A percentile compares a stretch with the other conserved stretches of the same genome.
Evolutionary conservation across 495 filamentous ascomycete species (phyloP).

Genomic region (Penicillium canescens): DNA sequence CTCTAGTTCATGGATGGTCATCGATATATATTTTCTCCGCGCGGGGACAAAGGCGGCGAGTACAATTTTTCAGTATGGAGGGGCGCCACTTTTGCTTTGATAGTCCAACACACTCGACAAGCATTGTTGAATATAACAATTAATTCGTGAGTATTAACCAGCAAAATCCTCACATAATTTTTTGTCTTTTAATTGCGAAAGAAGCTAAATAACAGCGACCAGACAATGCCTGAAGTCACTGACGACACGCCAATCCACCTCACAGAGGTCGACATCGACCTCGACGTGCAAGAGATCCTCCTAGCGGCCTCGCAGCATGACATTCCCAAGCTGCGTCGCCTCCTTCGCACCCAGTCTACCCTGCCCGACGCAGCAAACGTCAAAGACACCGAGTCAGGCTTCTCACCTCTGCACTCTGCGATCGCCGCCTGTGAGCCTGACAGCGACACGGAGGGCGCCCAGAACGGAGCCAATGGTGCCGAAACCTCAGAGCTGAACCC

Average conservation of each 20-base stretch:
- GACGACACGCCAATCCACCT: conserved; percentile 24
- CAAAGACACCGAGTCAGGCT: conserved; percentile 82
- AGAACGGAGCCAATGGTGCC: conserved; percentile 26
- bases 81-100: not conserved
- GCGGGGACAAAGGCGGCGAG: conserved; percentile 41
- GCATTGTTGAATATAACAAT: not conserved
- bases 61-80: conserved; percentile 21
- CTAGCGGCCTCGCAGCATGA: conserved; percentile 85
- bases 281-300: conserved; percentile 59
- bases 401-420: conserved; percentile 85
- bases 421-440: conserved; percentile 77
- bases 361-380: conserved; percentile 64
- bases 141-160: not conserved
- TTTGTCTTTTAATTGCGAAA: not conserved
- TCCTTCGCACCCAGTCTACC: conserved; percentile 60
- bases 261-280: conserved; percentile 41
- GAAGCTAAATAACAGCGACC: not conserved
- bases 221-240: conserved; percentile 28
- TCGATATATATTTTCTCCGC: conserved; percentile 6
- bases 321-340: conserved; percentile 65
- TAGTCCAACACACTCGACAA: not conserved
- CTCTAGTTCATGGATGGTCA: not conserved
- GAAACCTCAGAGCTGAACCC: conserved; percentile 23
- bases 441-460: conserved; percentile 25
- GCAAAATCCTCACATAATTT: not conserved